These are phyloP conservation scores for Phytopythium sindhum DNA, from an alignment of 352 stramenopile species.

Conservation along the genomic window DNA sequence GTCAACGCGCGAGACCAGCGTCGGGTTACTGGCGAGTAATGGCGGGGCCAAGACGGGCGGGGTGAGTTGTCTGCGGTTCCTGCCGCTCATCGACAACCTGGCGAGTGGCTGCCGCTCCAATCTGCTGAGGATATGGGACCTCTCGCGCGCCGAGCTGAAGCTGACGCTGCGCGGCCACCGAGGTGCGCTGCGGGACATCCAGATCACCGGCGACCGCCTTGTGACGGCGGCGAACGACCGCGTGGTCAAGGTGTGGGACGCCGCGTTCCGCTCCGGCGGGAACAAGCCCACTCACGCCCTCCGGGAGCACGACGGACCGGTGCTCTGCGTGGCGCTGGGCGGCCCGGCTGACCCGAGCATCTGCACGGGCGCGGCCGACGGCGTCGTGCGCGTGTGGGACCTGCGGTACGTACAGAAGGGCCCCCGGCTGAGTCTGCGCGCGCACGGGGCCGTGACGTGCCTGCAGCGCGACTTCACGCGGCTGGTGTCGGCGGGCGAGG, in stretches of 20 bases:
- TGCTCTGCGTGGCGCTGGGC: constrained; percentile 66
- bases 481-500: constrained; percentile 73
- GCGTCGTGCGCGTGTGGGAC: constrained; percentile 79
- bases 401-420: constrained; percentile 71
- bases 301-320: constrained; percentile 56
- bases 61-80: constrained; percentile 58
- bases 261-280: constrained; percentile 42
- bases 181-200: constrained; percentile 52
- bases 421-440: constrained; percentile 49
- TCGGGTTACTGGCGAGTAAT: constrained; percentile 39
- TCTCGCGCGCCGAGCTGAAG: constrained; percentile 48
- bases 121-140: constrained; percentile 73
- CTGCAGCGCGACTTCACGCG: constrained; percentile 81
- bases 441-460: constrained; percentile 58
- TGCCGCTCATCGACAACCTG: constrained; percentile 58
- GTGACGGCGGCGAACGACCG: constrained; percentile 76
- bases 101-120: constrained; percentile 50
- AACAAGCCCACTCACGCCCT: constrained; percentile 53
- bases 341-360: constrained; percentile 74
- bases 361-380: constrained; percentile 70
- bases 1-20: constrained; percentile 52
- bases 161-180: constrained; percentile 55
- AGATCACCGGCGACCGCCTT: constrained; percentile 67
- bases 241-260: constrained; percentile 78
- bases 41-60: constrained; percentile 25